These are phyloP conservation scores for Paramarasmius palmivorus DNA, from an alignment of 1,284 basidiomycete species.

Conservation along the genomic window DNA sequence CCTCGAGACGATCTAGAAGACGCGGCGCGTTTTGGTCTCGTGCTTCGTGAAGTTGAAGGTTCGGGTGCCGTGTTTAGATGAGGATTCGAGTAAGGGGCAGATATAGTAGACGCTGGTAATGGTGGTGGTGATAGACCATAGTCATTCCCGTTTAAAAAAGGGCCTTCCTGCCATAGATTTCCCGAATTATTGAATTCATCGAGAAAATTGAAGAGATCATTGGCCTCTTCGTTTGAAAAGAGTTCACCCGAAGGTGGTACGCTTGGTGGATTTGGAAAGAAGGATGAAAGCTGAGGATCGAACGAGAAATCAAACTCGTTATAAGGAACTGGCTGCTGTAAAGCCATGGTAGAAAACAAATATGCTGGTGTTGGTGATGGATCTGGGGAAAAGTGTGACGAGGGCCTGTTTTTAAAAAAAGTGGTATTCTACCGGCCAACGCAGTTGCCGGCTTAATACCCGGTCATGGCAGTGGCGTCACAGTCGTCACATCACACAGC, in stretches of 20 bases:
- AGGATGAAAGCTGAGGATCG: slow-evolving; percentile 51
- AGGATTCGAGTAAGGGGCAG: slow-evolving; percentile 45
- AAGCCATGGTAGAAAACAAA: background rate
- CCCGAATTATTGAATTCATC: slow-evolving; percentile 75
- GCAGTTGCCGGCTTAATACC: too few relatives aligned
- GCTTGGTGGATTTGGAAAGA: slow-evolving; percentile 59
- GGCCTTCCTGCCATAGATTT: slow-evolving; percentile 61
- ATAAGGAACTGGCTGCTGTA: slow-evolving; percentile 50
- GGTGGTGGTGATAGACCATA: slow-evolving; percentile 21
- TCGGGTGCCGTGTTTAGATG: slow-evolving; percentile 45
- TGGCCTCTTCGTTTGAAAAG: slow-evolving; percentile 71
- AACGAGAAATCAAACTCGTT: slow-evolving; percentile 67
- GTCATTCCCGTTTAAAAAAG: slow-evolving; percentile 15
- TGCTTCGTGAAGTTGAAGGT: slow-evolving; percentile 35
- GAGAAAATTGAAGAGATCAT: slow-evolving; percentile 72
- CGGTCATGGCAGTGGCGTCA: too few relatives aligned
- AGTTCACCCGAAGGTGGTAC: slow-evolving; percentile 72
- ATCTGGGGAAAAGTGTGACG: slow-evolving; percentile 3
- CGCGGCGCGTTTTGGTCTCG: slow-evolving; percentile 27
- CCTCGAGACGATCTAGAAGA: slow-evolving; percentile 25
- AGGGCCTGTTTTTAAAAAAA: background rate
- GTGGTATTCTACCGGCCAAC: background rate
- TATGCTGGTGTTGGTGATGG: background rate
- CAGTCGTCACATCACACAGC: too few relatives aligned
- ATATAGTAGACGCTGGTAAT: slow-evolving; percentile 19